Evolutionary conservation across 805 yeast genomes (phyloP).

Genomic region (Hanseniaspora opuntiae): DNA sequence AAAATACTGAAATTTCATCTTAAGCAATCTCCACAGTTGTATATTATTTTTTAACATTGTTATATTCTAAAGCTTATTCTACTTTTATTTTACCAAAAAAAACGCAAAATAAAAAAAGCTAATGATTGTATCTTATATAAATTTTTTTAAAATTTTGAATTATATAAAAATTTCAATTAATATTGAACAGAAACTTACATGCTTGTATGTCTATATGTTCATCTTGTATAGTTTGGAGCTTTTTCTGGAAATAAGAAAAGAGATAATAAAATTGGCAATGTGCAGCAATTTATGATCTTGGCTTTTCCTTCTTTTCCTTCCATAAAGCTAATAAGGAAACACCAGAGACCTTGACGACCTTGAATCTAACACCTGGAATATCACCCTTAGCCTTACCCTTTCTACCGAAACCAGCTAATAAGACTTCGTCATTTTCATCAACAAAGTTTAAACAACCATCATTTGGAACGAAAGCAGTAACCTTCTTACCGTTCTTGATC

Average conservation of each 20-base stretch:
- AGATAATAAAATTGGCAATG: not conserved
- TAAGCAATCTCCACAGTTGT: too few species aligned
- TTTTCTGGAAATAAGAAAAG: not conserved
- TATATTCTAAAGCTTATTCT: too few species aligned
- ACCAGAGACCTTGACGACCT: slow-evolving; percentile 99
- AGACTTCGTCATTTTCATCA: slow-evolving; percentile 99
- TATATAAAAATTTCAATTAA: not conserved
- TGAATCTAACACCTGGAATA: slow-evolving; percentile 99
- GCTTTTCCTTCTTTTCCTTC: slow-evolving; percentile 99
- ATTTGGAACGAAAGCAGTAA: slow-evolving; percentile 99
- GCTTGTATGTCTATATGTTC: not conserved
- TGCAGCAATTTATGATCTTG: slow-evolving; percentile 66
- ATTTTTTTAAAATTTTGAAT: not conserved
- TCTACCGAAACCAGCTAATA: slow-evolving; percentile 99
- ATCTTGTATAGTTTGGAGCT: not conserved
- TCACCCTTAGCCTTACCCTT: slow-evolving; percentile 99
- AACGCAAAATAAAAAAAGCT: too few species aligned
- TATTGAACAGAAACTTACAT: not conserved
- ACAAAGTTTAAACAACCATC: slow-evolving; percentile 99
- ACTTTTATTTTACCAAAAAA: too few species aligned
- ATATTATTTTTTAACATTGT: too few species aligned
- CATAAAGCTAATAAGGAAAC: slow-evolving; percentile 98
- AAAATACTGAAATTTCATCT: not conserved
- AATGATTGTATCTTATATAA: not conserved
- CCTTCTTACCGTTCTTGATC: slow-evolving; percentile 99